Base-by-base conservation (phyloP, 2,329 filamentous ascomycete species). In the Basipetospora chlamydospora region DNA sequence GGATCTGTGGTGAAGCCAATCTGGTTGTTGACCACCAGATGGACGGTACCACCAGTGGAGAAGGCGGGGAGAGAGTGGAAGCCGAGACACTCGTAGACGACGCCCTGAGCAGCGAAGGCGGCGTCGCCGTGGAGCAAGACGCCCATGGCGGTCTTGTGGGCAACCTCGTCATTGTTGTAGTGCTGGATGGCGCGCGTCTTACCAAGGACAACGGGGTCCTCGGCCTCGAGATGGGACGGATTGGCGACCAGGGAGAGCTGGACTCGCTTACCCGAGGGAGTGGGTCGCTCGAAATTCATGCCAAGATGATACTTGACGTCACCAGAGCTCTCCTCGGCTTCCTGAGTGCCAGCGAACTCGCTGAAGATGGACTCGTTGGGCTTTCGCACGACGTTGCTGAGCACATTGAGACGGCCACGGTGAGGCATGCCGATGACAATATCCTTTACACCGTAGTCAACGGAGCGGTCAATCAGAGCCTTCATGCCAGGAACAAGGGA, bases 371-470 rank as follows among this genome's bases (percentile, higher is more conserved):
- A 96, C 66, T 96, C 90, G 61, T 98, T 98, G 50, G 90, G 88
- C 66, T 98, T 98, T 54, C 90, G 80, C 49, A 98, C 90, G 53
- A 98, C 90, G 64, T 98, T 98, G 66, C 82, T 92, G 44, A 98
- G 76, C 37, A 98, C 86, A 55, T 98, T 98, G 45, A 98, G 77
- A 68, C 90, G 85, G 54, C 90, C 90, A 74, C 90, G 86, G 61
- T 98, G 90, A 47, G 90, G 90, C 90, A 98, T 98, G 52, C 90
- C 90, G 53, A 98, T 98, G 54, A 98, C 83, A 50, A 98, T 96
- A 54, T 98, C 90, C 70, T 96, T 96, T 54, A 98, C 82, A 41
- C 90, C 90, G 53, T 94, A 94, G 57, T 98, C 90, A 48, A 98
- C 90, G 54, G 87, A 95, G 53, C 90, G 83, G 61, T 98, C 90